Base-by-base conservation (phyloP, 106 monocot species). In the Dendrobium catenatum region DNA sequence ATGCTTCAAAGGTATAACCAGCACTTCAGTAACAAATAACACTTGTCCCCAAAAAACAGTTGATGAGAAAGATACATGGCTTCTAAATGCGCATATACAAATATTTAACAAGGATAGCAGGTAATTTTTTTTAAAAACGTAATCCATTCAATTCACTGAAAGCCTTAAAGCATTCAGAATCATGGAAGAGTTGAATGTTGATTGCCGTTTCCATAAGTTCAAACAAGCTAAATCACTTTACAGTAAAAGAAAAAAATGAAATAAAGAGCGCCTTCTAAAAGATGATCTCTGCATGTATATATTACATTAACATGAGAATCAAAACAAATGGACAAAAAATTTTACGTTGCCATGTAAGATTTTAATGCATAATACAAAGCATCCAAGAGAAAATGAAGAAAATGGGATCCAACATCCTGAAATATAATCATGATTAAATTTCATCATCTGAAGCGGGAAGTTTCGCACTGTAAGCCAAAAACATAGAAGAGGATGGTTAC, bases 401-500 rank as follows among this genome's bases (percentile, higher is more conserved):
- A 70, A 70, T 13, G 26, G 56, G 56, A 37, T 37, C 37, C 37
- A 37, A 37, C 37, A 37, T 18, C n/a, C 37, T 37, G 37, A 37
- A 37, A 37, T 64, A 67, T 67, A 67, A 24, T 67, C 9, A 70
- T 33, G 68, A 70, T 70, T 70, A 70, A 70, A 61, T 61, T 61
- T 22, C 61, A 61, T 61, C 22, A 6, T 61, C 22, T 70, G 68
- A 33, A 70, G 33, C 11, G 9, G 11, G 9, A 70, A 31, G 2
- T 31, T 13, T 70, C 27, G 13, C 15, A 74, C 20, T 42, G 42
- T 42, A 74, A 74, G 37, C 4, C 6, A 37, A 74, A 42, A 74
- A 74, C 74, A 43, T 6, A 43, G 42, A 74, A 43, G 5, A n/a
- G 20, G 74, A 72, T 17, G 26, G 27, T 9, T 85, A 95, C 99